These are phyloP conservation scores for Amanita rimosa DNA, from an alignment of 768 basidiomycete genomes.

Conservation along the genomic window DNA sequence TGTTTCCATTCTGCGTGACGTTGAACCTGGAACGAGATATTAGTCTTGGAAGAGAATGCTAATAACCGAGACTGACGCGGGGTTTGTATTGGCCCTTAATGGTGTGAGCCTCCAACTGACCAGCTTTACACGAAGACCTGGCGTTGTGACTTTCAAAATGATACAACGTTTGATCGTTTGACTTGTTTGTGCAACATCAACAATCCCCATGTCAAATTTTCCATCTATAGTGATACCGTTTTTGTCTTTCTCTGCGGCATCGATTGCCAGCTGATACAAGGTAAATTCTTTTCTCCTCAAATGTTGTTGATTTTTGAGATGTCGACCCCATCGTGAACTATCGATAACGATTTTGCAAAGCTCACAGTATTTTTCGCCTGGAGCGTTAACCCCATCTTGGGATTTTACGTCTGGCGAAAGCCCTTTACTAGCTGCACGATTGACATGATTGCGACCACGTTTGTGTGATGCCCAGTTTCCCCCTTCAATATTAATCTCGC, in stretches of 20 bases:
- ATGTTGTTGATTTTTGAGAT: conserved; percentile 21
- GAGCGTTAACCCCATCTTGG: conserved; percentile 12
- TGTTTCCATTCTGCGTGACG: conserved; percentile 9
- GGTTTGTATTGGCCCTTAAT: conserved; percentile 14
- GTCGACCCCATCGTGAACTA: conserved; percentile 20
- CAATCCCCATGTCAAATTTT: conserved; percentile 37
- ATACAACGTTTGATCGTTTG: conserved; percentile 12
- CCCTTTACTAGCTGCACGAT: conserved; percentile 12
- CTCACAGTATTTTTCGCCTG: conserved; percentile 15
- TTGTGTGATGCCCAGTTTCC: neutral
- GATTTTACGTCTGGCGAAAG: conserved; percentile 19
- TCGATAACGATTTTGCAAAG: conserved; percentile 17
- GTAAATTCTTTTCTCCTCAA: conserved; percentile 24
- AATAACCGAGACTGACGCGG: conserved; percentile 13
- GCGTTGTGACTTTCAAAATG: conserved; percentile 15
- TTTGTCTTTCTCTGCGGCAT: conserved; percentile 45
- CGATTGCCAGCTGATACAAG: conserved; percentile 28
- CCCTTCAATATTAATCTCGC: neutral
- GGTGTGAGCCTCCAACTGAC: conserved; percentile 19
- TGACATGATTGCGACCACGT: conserved; percentile 5
- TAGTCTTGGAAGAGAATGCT: neutral
- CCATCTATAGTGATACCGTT: conserved; percentile 35
- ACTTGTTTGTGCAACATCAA: conserved; percentile 25
- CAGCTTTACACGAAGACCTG: conserved; percentile 18
- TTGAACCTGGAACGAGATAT: conserved; percentile 14